phyloP scores from a whole-genome alignment of 2,329 filamentous ascomycete species.

The Fusarium sp. region DNA sequence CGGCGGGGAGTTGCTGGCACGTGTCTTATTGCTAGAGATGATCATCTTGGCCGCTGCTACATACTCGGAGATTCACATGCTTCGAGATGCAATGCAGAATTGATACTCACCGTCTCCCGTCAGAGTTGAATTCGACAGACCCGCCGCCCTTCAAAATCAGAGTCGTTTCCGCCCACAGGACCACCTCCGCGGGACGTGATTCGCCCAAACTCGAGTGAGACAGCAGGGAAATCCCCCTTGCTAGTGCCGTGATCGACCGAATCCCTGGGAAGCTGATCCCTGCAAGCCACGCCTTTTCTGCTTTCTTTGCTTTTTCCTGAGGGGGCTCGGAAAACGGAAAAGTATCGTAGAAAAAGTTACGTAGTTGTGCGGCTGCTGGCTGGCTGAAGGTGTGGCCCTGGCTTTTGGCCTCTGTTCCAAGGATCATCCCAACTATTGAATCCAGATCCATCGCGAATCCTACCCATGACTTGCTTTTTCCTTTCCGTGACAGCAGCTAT shows the following conservation, averaged over 20 bases:
- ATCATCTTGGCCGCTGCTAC: too few relatives aligned
- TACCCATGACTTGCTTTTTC: slow-evolving; percentile 8
- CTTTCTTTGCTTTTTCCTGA: neutral
- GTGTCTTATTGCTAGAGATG: too few relatives aligned
- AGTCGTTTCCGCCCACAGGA: neutral
- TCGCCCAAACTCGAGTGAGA: neutral
- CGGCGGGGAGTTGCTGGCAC: too few relatives aligned
- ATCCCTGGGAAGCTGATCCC: slow-evolving; percentile 35
- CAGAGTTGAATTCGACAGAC: too few relatives aligned
- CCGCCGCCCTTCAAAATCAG: too few relatives aligned
- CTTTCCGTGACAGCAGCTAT: too few relatives aligned
- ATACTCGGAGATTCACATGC: too few relatives aligned
- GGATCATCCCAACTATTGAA: slow-evolving; percentile 1
- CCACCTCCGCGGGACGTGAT: too few relatives aligned
- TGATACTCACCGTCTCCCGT: too few relatives aligned
- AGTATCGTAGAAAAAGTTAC: neutral
- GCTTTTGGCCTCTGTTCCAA: neutral
- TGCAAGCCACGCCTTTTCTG: slow-evolving; percentile 35
- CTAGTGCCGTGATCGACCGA: slow-evolving; percentile 46
- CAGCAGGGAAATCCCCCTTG: slow-evolving; percentile 6
- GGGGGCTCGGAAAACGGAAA: neutral
- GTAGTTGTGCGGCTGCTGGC: too few relatives aligned
- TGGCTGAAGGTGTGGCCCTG: too few relatives aligned
- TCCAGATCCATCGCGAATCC: slow-evolving; percentile 7
- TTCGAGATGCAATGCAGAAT: too few relatives aligned